Evolutionary conservation across 2,329 filamentous ascomycete species (phyloP).

Genomic region (Dactylellina haptotyla): DNA sequence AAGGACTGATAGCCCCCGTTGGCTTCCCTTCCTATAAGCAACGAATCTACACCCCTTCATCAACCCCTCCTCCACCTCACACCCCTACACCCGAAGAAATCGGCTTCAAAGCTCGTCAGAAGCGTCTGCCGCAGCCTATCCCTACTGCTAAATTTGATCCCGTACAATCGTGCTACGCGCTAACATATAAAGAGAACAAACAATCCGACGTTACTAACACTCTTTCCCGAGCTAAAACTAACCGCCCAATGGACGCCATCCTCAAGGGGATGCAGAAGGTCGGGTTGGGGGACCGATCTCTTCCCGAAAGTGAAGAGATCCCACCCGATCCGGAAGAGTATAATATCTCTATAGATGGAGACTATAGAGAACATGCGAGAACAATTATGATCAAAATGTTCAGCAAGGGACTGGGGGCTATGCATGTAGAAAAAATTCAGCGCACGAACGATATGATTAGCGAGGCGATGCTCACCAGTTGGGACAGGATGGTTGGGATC

Average conservation of each 20-base stretch:
- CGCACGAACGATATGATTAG: conserved; percentile 48
- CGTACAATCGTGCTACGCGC: neutral
- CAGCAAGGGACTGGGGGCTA: conserved; percentile 24
- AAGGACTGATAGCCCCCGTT: neutral
- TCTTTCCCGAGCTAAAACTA: neutral
- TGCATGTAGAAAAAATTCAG: conserved; percentile 29
- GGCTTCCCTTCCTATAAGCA: conserved; percentile 1
- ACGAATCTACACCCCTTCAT: conserved; percentile 25
- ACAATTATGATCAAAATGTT: conserved; percentile 44
- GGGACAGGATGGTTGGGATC: conserved; percentile 35
- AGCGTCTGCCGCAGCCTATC: neutral
- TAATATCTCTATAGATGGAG: conserved; percentile 20
- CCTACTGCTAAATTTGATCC: conserved; percentile 14
- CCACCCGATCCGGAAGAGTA: conserved; percentile 14
- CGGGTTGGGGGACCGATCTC: neutral
- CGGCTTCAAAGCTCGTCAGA: conserved; percentile 3
- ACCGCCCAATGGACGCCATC: conserved; percentile 17
- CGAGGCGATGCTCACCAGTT: conserved; percentile 26
- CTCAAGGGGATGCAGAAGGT: conserved; percentile 8
- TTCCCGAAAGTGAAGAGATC: neutral
- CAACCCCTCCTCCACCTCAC: conserved; percentile 27
- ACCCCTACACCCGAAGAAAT: neutral
- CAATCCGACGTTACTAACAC: neutral
- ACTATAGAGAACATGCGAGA: conserved; percentile 24
- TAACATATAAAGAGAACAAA: conserved; percentile 11